Percentiles rank a stretch among this genome's conserved stretches.
Conservation (phyloP, 176 grass and related monocot species). For the Poa annua region DNA sequence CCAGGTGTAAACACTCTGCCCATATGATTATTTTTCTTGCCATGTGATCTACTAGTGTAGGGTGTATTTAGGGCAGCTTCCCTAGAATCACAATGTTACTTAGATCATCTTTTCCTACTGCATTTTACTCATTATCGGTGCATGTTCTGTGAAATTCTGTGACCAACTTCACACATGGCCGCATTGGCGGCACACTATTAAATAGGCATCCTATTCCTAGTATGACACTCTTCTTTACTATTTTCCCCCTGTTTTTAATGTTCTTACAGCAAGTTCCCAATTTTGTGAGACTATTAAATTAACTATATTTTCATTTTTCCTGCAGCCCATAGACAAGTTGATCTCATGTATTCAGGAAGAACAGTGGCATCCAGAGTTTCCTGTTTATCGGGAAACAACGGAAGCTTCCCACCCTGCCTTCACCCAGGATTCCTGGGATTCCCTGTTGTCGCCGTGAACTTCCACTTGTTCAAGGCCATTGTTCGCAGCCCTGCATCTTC, state of each 20-base stretch:
- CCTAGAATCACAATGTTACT: background rate
- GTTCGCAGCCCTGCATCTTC: slow-evolving; percentile 94
- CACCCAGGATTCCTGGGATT: slow-evolving; percentile 73
- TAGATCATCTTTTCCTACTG: slow-evolving; percentile 18
- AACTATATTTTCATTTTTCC: slow-evolving; percentile 30
- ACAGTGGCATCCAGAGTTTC: slow-evolving; percentile 89
- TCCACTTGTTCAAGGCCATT: slow-evolving; percentile 98
- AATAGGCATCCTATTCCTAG: slow-evolving; percentile 7
- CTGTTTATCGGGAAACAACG: slow-evolving; percentile 91
- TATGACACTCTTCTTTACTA: background rate
- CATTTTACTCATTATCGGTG: background rate
- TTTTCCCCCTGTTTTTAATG: background rate
- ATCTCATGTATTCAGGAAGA: slow-evolving; percentile 94
- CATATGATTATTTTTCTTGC: background rate
- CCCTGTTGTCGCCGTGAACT: slow-evolving; percentile 67
- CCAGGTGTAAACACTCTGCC: background rate
- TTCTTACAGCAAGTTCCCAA: background rate
- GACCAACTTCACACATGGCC: background rate
- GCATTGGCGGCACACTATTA: background rate
- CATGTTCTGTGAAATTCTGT: background rate
- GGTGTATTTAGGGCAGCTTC: background rate
- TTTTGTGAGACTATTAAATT: slow-evolving; percentile 26
- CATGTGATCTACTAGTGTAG: background rate
- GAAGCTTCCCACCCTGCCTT: slow-evolving; percentile 70
- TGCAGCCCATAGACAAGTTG: slow-evolving; percentile 84